Evolutionary conservation across 2,329 filamentous ascomycete species (phyloP), one percentile per base, ranked within the genome.

Genomic region (Xylariales sp.): DNA sequence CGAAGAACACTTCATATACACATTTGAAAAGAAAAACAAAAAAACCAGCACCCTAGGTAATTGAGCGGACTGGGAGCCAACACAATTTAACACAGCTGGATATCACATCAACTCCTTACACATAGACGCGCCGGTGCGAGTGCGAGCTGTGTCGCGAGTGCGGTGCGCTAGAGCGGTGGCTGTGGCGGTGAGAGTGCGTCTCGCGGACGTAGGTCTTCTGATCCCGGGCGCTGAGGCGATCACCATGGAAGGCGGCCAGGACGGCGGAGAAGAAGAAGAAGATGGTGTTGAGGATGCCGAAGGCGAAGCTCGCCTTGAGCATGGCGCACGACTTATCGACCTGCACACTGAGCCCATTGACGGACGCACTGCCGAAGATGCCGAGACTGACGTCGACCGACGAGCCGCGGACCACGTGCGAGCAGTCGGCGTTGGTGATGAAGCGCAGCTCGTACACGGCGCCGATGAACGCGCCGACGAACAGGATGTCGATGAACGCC

Each of bases 291-390:
- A 97, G 97, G 79, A 98, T 97, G 56, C 88, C 93, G 73, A 97
- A 90, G 2, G 93, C 95, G 81, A 93, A 98, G 72, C 85, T 87
- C 0, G 94, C 91, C 87, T 97, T 98, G 76, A 97, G 88, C 93
- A 97, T 96, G 57, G 91, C 88, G 81, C 95, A 98, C 5, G 89
- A 88, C 85, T 95, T 95, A 80, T 93, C 85, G 45, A 90, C 80
- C 61, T 85, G 80, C 48, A 90, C 76, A 49, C 84, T 79, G 66
- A 88, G 85, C 59, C 81, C 81, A 55, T 84, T 84, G 43, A 86
- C 79, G 36, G 80, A 82, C 50, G 87, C 87, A 70, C 81, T 83
- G 36, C 71, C 86, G 69, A 93, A 87, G 12, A 86, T 82, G 12
- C 91, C 91, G 50, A 94, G 83, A 56, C 85, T 84, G 61, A 87